phyloP scores from a whole-genome alignment of 2,329 filamentous ascomycete species.

The Furcasterigmium sp. region DNA sequence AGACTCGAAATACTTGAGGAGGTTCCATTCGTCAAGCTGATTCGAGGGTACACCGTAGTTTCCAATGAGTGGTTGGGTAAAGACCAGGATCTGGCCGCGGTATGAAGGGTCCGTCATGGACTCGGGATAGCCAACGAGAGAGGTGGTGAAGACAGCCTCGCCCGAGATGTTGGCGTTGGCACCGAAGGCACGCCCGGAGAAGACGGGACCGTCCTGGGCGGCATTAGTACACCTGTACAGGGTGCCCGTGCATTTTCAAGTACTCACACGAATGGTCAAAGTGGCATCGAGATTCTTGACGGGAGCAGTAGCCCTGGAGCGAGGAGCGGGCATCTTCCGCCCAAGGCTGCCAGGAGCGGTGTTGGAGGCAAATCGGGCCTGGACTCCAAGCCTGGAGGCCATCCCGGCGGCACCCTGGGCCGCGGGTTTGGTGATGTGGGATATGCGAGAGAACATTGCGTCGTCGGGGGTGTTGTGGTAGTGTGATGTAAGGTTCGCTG shows the following conservation, averaged over 20 bases:
- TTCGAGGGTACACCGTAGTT: conserved; percentile 96
- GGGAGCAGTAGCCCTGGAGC: conserved; percentile 56
- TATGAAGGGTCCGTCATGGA: conserved; percentile 86
- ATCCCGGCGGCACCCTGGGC: conserved; percentile 36
- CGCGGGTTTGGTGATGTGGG: conserved; percentile 47
- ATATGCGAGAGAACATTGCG: conserved; percentile 57
- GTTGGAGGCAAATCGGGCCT: conserved; percentile 32
- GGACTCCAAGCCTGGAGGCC: conserved; percentile 20
- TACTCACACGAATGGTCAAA: conserved; percentile 81
- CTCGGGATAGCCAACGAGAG: conserved; percentile 95
- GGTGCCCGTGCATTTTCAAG: background rate
- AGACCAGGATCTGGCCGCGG: conserved; percentile 93
- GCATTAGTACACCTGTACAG: background rate
- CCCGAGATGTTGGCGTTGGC: conserved; percentile 95
- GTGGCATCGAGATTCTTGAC: conserved; percentile 76
- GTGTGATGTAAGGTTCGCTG: conserved; percentile 1
- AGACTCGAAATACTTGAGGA: conserved; percentile 97
- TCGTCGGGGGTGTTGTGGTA: conserved; percentile 8
- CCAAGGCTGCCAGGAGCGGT: conserved; percentile 58
- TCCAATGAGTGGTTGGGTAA: conserved; percentile 95
- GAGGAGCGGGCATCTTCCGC: conserved; percentile 58
- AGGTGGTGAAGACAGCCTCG: conserved; percentile 98
- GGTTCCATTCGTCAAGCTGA: conserved; percentile 78
- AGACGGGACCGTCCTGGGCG: conserved; percentile 80
- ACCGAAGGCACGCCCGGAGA: conserved; percentile 93